A percentile compares a stretch with the other conserved stretches of the same genome.
phyloP scores from a whole-genome alignment of 202 grass and related monocot genomes.

The Tripidium arundinaceum region DNA sequence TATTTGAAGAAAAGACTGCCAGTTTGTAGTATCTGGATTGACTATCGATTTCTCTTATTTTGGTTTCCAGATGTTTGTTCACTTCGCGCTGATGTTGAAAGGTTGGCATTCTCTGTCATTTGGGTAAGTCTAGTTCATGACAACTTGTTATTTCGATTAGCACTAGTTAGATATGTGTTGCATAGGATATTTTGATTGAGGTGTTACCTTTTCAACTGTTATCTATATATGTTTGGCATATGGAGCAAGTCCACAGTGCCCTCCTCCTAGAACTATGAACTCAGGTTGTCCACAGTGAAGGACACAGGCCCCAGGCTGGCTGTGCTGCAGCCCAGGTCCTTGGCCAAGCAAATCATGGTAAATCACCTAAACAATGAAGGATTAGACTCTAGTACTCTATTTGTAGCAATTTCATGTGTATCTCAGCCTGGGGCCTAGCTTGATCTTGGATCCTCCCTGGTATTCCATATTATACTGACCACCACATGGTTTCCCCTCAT shows the following conservation, averaged over 20 bases:
- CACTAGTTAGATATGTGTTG: neutral
- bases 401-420: neutral
- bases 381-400: neutral
- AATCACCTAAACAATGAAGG: neutral
- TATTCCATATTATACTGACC: slow-evolving; percentile 3
- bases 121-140: slow-evolving; percentile 58
- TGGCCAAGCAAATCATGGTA: neutral
- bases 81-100: slow-evolving; percentile 90
- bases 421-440: neutral
- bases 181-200: neutral
- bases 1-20: neutral
- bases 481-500: neutral
- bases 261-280: neutral
- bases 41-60: slow-evolving; percentile 19
- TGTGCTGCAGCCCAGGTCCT: neutral
- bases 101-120: slow-evolving; percentile 90
- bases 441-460: neutral
- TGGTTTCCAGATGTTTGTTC: slow-evolving; percentile 90
- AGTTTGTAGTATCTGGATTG: slow-evolving; percentile 2
- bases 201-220: neutral
- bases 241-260: neutral
- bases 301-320: neutral
- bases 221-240: neutral
- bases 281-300: neutral
- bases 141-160: slow-evolving; percentile 7